Conservation (phyloP, 208 protist genomes). For the Crithidia bombi region DNA sequence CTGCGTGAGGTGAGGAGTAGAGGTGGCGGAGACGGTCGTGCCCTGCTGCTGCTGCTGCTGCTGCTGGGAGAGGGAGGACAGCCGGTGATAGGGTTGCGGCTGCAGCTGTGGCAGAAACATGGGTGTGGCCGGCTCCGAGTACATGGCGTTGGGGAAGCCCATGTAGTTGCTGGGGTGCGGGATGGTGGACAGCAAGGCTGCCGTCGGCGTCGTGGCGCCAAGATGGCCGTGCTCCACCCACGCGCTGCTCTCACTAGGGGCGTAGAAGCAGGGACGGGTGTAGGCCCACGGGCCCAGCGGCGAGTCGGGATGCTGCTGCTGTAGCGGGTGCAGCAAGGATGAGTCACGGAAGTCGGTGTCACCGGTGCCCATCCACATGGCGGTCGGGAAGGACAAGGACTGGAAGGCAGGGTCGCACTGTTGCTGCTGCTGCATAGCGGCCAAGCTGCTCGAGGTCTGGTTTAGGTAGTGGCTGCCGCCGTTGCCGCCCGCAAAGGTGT, state of each 20-base stretch:
- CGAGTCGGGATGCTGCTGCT: constrained; percentile 9
- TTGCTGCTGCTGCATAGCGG: constrained; percentile 2
- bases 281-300: constrained; percentile 11
- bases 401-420: not conserved
- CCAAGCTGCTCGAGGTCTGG: constrained; percentile 1
- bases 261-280: constrained; percentile 17
- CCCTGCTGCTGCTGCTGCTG: constrained; percentile 1
- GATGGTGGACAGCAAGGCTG: constrained; percentile 14
- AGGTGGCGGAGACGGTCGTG: constrained; percentile 11
- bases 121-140: constrained; percentile 24
- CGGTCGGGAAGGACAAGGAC: constrained; percentile 4
- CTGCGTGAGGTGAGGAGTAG: constrained; percentile 11
- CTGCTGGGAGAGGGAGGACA: not conserved
- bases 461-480: not conserved
- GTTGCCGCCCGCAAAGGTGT: not conserved
- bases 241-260: constrained; percentile 26
- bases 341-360: constrained; percentile 5
- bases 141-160: not conserved
- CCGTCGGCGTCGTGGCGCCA: constrained; percentile 7
- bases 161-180: not conserved
- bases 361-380: constrained; percentile 13
- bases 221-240: constrained; percentile 24
- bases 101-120: constrained; percentile 18
- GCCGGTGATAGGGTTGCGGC: not conserved
- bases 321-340: constrained; percentile 4